Evolutionary conservation across 169 alveolate genomes (phyloP), one percentile per base, ranked within the genome.

Genomic region (Pseudocohnilembus persalinus): DNA sequence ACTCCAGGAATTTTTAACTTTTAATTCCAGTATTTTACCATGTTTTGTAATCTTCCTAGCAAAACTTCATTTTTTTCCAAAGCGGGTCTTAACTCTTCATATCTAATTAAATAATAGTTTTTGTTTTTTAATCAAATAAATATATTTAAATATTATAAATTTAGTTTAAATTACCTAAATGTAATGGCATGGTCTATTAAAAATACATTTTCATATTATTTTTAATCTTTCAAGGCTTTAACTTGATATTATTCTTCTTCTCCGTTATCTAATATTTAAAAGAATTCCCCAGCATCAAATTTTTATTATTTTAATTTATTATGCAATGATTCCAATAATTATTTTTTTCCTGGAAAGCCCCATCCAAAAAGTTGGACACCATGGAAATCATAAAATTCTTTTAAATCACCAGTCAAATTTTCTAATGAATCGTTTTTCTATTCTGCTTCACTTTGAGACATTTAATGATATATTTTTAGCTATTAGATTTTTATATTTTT

Each of bases 121-220:
- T 11, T 49, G 20, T 4, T 49, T 49, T 49, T 49, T 49, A 20
- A 49, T 11, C 68, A 49, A 20, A 49, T 11, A 49, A 49, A 11
- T 49, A 11, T 4, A 49, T 49, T 49, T 49, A 49, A 49, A 11
- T 49, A 49, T 49, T 49, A 49, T 11, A 11, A 49, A 11, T 49
- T 11, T 49, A 11, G 4, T 49, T 11, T 11, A 4, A 49, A 49
- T 11, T 49, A 49, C 68, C 68, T 49, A 49, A 94, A 94, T 30
- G 96, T 96, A 94, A 96, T 90, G 25, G 95, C 94, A 89, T 96
- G 98, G 73, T 96, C 97, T 25, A 96, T 89, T 29, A 96, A 83
- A 73, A 90, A 93, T 31, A 92, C 95, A 76, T 91, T 83, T 30
- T 88, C 88, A 76, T 88, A 74, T n/a, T 80, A 76, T 76, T 84